Conservation (phyloP, 176 grass and related monocot genomes). For the Thalia dealbata region DNA sequence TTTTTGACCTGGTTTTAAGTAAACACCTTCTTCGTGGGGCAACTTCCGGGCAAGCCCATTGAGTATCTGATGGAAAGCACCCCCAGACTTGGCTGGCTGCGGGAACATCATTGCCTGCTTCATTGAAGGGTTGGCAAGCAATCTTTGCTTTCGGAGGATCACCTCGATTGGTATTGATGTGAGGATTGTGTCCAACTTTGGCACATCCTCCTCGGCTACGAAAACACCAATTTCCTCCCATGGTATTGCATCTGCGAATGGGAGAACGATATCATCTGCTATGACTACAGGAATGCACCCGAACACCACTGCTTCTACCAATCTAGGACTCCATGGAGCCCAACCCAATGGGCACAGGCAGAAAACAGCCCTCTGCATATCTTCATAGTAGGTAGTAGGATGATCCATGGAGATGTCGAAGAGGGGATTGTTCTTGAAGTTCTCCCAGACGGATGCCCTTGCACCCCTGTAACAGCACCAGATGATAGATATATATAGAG, state of each 20-base stretch:
- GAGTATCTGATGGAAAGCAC: slow-evolving; percentile 83
- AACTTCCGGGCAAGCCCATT: slow-evolving; percentile 82
- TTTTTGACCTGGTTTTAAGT: slow-evolving; percentile 55
- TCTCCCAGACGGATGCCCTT: slow-evolving; percentile 69
- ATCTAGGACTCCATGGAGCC: slow-evolving; percentile 81
- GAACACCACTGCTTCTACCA: slow-evolving; percentile 76
- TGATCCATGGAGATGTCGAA: slow-evolving; percentile 84
- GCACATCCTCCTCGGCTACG: slow-evolving; percentile 72
- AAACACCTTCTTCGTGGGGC: slow-evolving; percentile 40
- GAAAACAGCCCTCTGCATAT: slow-evolving; percentile 77
- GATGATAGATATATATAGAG: slow-evolving; percentile 10
- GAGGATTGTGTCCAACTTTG: slow-evolving; percentile 63
- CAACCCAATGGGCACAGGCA: slow-evolving; percentile 81
- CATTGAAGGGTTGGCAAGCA: slow-evolving; percentile 81
- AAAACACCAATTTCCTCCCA: slow-evolving; percentile 91
- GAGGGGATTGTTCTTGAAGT: slow-evolving; percentile 89
- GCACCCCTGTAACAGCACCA: slow-evolving; percentile 42
- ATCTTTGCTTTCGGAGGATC: slow-evolving; percentile 73
- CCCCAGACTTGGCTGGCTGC: slow-evolving; percentile 56
- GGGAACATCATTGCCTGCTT: slow-evolving; percentile 88
- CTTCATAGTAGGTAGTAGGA: slow-evolving; percentile 74
- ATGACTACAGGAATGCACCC: slow-evolving; percentile 93
- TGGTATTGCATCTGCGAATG: slow-evolving; percentile 78
- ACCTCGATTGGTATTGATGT: slow-evolving; percentile 67
- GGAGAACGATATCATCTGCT: slow-evolving; percentile 73